Base-by-base conservation (phyloP, 306 rosid genomes). In the Lithocarpus polystachyus region DNA sequence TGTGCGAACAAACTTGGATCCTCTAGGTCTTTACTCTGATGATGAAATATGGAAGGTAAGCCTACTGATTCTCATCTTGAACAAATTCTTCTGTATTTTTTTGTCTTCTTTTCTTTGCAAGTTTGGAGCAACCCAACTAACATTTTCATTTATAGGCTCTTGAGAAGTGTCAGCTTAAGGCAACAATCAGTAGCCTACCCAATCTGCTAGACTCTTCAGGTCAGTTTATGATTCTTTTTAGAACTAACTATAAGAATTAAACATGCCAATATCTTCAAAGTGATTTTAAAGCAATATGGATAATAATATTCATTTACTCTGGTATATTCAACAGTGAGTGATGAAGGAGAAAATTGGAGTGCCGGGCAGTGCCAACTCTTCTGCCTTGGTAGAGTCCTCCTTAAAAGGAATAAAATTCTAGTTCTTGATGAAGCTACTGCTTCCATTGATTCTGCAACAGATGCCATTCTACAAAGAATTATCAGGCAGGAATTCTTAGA, bases 361-460 rank as follows among this genome's bases (percentile, higher is more conserved):
- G 80, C 81, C 4, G 95, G 95, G 71, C 95, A 92, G 26, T 79
- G 89, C n/a, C 95, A 89, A 72, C 89, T 92, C 3, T 86, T 89
- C 40, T 86, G 92, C 84, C 93, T 92, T 0, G 93, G 97, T 43
- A 84, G 97, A 83, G 97, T 93, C 28, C 85, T 93, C 5, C 91
- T 91, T 4, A 91, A 82, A 74, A 86, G 91, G 77, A 93, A 85
- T 76, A 82, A 73, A 89, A 88, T 91, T 81, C 91, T 93, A 37
- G 91, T 93, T 57, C 83, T 91, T 0, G 98, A 93, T 75, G 98
- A 91, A 81, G 98, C 97, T 48, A 93, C 95, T 4, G 97, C 97
- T 12, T 93, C 93, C 56, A 87, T 91, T 54, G 98, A 93, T 68
- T 86, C 94, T 19, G 83, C 92, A 31, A 93, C 97, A 5, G 97